Evolutionary conservation across 73 alveolate species (phyloP).

Genomic region (Paramecium biaurelia): DNA sequence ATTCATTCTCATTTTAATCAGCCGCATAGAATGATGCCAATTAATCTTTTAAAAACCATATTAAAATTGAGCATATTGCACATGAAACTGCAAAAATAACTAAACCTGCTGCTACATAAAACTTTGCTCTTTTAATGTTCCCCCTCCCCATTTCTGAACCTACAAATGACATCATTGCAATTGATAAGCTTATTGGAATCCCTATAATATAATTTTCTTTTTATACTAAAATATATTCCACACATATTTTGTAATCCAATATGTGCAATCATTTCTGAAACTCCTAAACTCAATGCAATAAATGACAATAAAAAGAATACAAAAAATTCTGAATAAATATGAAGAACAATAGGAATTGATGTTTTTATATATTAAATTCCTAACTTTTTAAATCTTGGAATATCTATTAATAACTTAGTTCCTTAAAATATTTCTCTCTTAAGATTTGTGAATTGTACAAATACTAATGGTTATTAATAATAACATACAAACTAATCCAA

Average conservation of each 20-base stretch:
- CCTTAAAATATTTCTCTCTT: neutral
- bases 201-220: neutral
- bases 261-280: constrained; percentile 10
- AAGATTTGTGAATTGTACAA: neutral
- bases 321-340: constrained; percentile 15
- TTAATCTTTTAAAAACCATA: neutral
- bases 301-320: constrained; percentile 23
- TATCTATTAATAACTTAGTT: neutral
- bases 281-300: neutral
- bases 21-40: neutral
- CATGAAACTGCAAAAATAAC: neutral
- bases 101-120: neutral
- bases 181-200: constrained; percentile 15
- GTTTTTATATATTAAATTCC: constrained; percentile 1
- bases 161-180: constrained; percentile 7
- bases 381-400: neutral
- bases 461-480: neutral
- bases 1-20: neutral
- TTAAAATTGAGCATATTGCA: neutral
- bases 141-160: constrained; percentile 25
- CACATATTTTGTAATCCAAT: neutral
- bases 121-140: neutral
- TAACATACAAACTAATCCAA: neutral
- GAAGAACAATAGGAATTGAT: neutral
- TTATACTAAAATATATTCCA: constrained; percentile 6